Conservation (phyloP, 352 stramenopile species). For the Phytophthora ohioensis region DNA sequence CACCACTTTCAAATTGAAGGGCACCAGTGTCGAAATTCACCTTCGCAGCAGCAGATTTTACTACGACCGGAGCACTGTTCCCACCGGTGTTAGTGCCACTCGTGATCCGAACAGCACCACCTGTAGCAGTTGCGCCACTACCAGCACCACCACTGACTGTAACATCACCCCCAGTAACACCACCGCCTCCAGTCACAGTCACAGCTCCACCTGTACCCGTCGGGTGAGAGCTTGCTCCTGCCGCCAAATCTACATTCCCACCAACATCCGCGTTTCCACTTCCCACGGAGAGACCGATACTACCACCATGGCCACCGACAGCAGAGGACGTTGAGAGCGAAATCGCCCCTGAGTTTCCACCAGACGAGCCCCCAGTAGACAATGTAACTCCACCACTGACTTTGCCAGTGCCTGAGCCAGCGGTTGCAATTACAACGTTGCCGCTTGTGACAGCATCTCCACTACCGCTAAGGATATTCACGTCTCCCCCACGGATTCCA, state of each 20-base stretch:
- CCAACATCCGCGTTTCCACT: slow-evolving; percentile 18
- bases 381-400: slow-evolving; percentile 38
- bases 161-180: slow-evolving; percentile 41
- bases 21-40: slow-evolving; percentile 38
- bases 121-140: slow-evolving; percentile 5
- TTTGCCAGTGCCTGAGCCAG: slow-evolving; percentile 23
- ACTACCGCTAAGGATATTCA: slow-evolving; percentile 27
- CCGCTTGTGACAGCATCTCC: slow-evolving; percentile 31
- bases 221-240: slow-evolving; percentile 29
- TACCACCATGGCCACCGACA: slow-evolving; percentile 30
- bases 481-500: slow-evolving; percentile 17
- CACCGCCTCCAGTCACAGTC: slow-evolving; percentile 21
- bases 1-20: slow-evolving; percentile 43
- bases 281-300: slow-evolving; percentile 36
- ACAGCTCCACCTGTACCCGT: slow-evolving; percentile 32
- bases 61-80: slow-evolving; percentile 39
- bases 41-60: slow-evolving; percentile 36
- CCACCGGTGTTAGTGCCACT: slow-evolving; percentile 39
- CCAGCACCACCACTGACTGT: slow-evolving; percentile 42
- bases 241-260: slow-evolving; percentile 29
- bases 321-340: slow-evolving; percentile 31
- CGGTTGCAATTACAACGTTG: slow-evolving; percentile 33
- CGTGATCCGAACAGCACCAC: slow-evolving; percentile 34
- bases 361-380: slow-evolving; percentile 29
- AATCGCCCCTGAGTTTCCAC: slow-evolving; percentile 42